Evolutionary conservation across 2,329 filamentous ascomycete genomes (phyloP).

Genomic region (Aspergillus aculeatus): DNA sequence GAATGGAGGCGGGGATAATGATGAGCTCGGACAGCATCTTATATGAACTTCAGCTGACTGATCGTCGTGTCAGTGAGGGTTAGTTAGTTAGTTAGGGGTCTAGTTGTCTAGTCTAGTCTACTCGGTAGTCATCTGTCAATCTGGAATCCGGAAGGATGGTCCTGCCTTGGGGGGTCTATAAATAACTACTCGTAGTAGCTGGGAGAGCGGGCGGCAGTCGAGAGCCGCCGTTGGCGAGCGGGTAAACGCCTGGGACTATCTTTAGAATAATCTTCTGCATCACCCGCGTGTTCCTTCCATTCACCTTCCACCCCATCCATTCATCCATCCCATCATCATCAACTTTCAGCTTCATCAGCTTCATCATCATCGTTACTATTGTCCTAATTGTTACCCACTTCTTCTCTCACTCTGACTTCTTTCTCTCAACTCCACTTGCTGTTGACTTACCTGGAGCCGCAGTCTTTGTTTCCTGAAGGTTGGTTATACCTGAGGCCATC

Average conservation of each 20-base stretch:
- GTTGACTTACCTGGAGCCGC: too few species aligned
- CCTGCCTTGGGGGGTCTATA: not conserved
- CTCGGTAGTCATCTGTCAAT: not conserved
- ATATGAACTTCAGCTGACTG: not conserved
- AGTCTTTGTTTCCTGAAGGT: constrained; percentile 5
- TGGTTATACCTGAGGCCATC: constrained; percentile 15
- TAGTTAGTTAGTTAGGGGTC: not conserved
- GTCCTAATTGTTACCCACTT: too few species aligned
- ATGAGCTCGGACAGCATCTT: not conserved
- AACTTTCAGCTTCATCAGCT: not conserved
- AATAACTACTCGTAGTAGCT: not conserved
- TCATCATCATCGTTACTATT: not conserved
- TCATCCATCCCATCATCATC: constrained; percentile 14
- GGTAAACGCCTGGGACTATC: constrained; percentile 23
- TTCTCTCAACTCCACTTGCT: not conserved
- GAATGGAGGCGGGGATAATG: not conserved
- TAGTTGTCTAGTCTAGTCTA: too few species aligned
- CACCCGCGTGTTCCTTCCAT: constrained; percentile 25
- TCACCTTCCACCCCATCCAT: constrained; percentile 20
- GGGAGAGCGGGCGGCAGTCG: not conserved
- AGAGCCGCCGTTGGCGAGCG: constrained; percentile 7
- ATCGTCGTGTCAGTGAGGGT: not conserved
- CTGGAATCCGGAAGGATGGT: not conserved
- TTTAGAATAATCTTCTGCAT: constrained; percentile 37
- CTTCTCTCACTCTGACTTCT: constrained; percentile 7